Base-by-base conservation (phyloP, 1,284 basidiomycete species). In the Trichosporon faecale region DNA sequence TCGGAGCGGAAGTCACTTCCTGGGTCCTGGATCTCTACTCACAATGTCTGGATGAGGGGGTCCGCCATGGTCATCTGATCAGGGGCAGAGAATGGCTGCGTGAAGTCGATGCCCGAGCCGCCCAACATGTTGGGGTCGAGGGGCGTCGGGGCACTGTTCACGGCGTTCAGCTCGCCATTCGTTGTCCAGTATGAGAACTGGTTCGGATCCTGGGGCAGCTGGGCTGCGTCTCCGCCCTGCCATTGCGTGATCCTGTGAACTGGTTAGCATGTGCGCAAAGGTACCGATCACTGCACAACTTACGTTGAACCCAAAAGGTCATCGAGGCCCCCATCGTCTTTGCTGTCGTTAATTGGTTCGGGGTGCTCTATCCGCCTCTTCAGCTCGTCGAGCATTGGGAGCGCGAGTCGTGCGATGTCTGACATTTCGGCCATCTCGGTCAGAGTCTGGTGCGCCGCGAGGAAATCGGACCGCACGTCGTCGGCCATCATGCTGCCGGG, bases 401-500 rank as follows among this genome's bases (percentile, higher is more conserved):
- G 57, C 2, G 72, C 72, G 27, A 70, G 66, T 1, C 72, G 70
- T 1, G 72, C 72, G 0, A 71, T 61, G n/a, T 68, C 72, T 2
- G 72, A 73, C 29, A 69, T 67, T 7, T 68, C 66, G 0, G 72
- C 67, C 72, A 76, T 73, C 49, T 73, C 69, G 25, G 67, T 69
- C 46, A 76, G 69, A 12, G 75, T 70, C 37, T 71, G 66, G 64
- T 68, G 66, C 7, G 74, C 68, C 2, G 66, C 63, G 14, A 67
- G 55, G 40, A 76, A 76, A 67, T 74, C 72, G 35, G 68, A 66
- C 8, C 74, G 72, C 23, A 75, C 73, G 37, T 76, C 75, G 40
- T 74, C 71, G 11, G 72, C 72, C 71, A 76, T 73, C 71, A 76
- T 75, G 67, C 72, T 71, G 3, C 61, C 35, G 5, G 75, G 75